Evolutionary conservation across 2,329 filamentous ascomycete genomes (phyloP).

Genomic region (Fusarium incarnatum): DNA sequence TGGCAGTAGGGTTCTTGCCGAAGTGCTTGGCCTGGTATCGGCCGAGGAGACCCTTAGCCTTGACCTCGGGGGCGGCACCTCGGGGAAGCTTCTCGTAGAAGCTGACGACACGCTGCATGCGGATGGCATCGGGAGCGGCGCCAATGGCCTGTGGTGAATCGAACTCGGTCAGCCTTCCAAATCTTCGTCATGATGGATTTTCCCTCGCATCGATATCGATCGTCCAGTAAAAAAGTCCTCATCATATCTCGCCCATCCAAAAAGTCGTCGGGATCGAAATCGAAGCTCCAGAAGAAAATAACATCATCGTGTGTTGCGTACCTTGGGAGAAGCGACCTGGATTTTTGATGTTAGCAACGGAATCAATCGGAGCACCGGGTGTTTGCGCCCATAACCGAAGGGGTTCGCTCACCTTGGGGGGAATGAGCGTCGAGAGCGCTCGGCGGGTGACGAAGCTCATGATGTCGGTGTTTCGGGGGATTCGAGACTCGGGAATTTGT

Average conservation of each 20-base stretch:
- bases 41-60: constrained; percentile 84
- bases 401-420: constrained; percentile 83
- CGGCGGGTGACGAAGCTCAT: constrained; percentile 95
- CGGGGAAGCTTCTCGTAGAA: constrained; percentile 99
- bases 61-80: constrained; percentile 84
- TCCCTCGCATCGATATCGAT: constrained; percentile 16
- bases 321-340: constrained; percentile 85
- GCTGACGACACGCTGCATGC: constrained; percentile 97
- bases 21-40: constrained; percentile 95
- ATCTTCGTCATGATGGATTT: constrained; percentile 28
- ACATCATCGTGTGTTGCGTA: constrained; percentile 58
- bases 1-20: constrained; percentile 88
- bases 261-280: constrained; percentile 28
- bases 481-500: constrained; percentile 44
- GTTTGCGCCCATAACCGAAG: constrained; percentile 43
- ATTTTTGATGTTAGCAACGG: constrained; percentile 55
- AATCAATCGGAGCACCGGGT: constrained; percentile 46
- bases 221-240: constrained; percentile 18
- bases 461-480: constrained; percentile 59
- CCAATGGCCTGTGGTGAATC: constrained; percentile 80
- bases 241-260: constrained; percentile 22
- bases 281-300: constrained; percentile 5
- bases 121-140: constrained; percentile 91
- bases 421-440: constrained; percentile 97
- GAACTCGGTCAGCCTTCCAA: constrained; percentile 51